Conservation (phyloP, 2,329 filamentous ascomycete species). For the Nemania serpens region DNA sequence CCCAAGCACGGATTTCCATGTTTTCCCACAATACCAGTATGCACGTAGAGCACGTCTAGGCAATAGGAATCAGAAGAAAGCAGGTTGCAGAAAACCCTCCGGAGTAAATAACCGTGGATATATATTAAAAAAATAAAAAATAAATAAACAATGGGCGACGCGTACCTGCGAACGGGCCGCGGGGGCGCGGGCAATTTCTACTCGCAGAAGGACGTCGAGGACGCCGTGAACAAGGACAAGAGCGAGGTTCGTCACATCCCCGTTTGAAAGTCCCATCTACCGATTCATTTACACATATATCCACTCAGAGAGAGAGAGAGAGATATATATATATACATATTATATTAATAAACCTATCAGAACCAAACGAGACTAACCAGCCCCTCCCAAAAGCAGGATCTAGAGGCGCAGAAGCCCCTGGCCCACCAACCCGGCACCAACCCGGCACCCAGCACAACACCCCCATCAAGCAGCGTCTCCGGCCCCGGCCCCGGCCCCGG, state of each 20-base stretch:
- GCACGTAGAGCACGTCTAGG: neutral
- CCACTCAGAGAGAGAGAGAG: too few species aligned
- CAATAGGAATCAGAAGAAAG: neutral
- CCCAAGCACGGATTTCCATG: too few species aligned
- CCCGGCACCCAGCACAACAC: constrained; percentile 27
- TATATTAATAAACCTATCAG: neutral
- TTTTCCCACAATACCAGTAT: neutral
- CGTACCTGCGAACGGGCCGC: constrained; percentile 59
- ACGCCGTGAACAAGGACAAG: constrained; percentile 42
- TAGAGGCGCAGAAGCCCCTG: constrained; percentile 41
- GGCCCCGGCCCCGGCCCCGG: too few species aligned
- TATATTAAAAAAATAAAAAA: neutral
- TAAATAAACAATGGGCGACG: constrained; percentile 42
- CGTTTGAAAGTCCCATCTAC: neutral
- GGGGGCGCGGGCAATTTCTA: constrained; percentile 69
- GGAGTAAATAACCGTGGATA: neutral
- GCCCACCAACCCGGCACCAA: neutral
- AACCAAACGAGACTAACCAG: neutral
- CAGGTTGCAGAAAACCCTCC: neutral
- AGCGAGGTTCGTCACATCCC: constrained; percentile 30
- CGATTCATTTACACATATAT: neutral
- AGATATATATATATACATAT: too few species aligned
- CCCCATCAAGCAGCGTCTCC: too few species aligned
- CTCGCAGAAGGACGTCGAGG: constrained; percentile 56
- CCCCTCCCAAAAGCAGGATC: constrained; percentile 32